Conservation (phyloP, 768 basidiomycete species). For the Rhizopogon vesiculosus region DNA sequence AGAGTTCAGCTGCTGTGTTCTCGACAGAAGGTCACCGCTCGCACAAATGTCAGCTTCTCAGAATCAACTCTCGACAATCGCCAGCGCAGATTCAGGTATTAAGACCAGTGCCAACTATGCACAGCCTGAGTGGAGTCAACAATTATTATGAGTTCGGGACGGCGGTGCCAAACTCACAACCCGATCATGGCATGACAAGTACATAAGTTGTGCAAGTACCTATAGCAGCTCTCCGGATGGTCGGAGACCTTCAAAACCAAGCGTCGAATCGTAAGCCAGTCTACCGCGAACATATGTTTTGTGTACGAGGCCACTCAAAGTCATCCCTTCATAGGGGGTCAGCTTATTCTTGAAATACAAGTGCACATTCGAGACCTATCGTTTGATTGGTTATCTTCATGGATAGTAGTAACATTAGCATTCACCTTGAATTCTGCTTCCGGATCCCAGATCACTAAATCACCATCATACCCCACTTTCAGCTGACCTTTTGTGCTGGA, state of each 20-base stretch:
- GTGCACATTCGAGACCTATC: conserved; percentile 65
- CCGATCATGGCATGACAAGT: not conserved
- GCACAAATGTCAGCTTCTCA: no score
- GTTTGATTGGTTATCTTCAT: conserved; percentile 3
- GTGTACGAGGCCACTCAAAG: conserved; percentile 62
- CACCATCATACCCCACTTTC: conserved; percentile 73
- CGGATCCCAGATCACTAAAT: conserved; percentile 84
- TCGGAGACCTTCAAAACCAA: conserved; percentile 28
- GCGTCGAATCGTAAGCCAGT: conserved; percentile 51
- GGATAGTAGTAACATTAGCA: not conserved
- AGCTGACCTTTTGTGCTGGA: conserved; percentile 67
- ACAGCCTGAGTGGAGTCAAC: no score
- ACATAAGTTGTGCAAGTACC: not conserved
- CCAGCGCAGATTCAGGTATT: no score
- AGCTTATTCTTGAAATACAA: conserved; percentile 93
- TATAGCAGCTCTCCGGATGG: conserved; percentile 37
- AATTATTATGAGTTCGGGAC: not conserved
- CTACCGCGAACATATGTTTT: conserved; percentile 75
- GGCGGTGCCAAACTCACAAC: not conserved
- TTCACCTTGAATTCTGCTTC: conserved; percentile 39
- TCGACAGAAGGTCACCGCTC: no score
- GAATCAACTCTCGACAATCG: not conserved
- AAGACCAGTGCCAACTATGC: no score
- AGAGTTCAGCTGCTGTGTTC: no score
- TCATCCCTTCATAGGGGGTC: conserved; percentile 81